Conservation (phyloP, 805 yeast genomes). For the Clavispora asparagi region DNA sequence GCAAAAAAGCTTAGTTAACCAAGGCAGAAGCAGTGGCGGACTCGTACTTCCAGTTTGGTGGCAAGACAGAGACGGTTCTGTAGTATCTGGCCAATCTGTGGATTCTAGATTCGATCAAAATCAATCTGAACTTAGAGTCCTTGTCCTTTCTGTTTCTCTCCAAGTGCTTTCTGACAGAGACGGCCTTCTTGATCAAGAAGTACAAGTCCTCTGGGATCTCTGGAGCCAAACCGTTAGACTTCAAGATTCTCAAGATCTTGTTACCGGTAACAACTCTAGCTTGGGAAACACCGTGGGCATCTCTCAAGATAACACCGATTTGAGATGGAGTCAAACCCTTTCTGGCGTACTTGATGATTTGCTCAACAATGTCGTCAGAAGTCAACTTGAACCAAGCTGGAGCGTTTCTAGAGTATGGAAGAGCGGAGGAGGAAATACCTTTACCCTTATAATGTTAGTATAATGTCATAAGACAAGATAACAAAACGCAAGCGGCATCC, state of each 20-base stretch:
- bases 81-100: slow-evolving; percentile 99
- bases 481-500: background rate
- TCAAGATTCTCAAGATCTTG: slow-evolving; percentile 98
- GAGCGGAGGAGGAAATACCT: slow-evolving; percentile 98
- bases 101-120: slow-evolving; percentile 99
- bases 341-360: slow-evolving; percentile 98
- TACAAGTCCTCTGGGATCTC: slow-evolving; percentile 99
- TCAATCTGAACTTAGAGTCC: slow-evolving; percentile 99
- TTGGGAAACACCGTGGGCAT: slow-evolving; percentile 99
- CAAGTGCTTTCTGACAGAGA: slow-evolving; percentile 98
- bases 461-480: background rate
- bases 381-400: slow-evolving; percentile 99
- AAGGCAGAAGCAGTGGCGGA: slow-evolving; percentile 99
- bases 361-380: slow-evolving; percentile 93
- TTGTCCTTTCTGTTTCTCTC: slow-evolving; percentile 99
- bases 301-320: slow-evolving; percentile 99
- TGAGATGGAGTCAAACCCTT: slow-evolving; percentile 99
- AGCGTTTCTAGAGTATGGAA: slow-evolving; percentile 98
- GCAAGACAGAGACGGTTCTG: slow-evolving; percentile 98
- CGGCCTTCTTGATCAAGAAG: slow-evolving; percentile 99
- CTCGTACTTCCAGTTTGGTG: slow-evolving; percentile 99
- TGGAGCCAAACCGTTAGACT: slow-evolving; percentile 99
- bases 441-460: slow-evolving; percentile 63
- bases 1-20: slow-evolving; percentile 71
- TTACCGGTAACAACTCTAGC: slow-evolving; percentile 96